Evolutionary conservation across 129 eudicot genomes (phyloP).

Genomic region (Escallonia herrerae): DNA sequence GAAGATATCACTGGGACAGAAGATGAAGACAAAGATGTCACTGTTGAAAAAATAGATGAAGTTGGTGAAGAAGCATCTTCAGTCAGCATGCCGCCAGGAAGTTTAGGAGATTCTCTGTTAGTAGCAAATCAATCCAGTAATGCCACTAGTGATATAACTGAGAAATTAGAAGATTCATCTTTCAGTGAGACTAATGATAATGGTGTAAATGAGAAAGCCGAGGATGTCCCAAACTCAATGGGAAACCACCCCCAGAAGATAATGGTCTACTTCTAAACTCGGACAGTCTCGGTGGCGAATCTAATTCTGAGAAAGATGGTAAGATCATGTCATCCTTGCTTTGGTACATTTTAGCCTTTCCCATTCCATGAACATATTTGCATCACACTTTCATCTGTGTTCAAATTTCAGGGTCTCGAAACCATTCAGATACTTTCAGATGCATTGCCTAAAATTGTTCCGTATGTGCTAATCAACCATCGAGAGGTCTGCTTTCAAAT

Average conservation of each 20-base stretch:
- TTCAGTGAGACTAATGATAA: conserved; percentile 27
- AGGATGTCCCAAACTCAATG: conserved; percentile 24
- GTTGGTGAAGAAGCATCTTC: conserved; percentile 27
- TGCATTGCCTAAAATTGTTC: conserved; percentile 94
- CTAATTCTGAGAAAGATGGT: conserved; percentile 52
- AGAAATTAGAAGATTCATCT: conserved; percentile 25
- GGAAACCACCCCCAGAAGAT: conserved; percentile 24
- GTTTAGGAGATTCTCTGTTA: conserved; percentile 19
- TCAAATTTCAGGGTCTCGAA: conserved; percentile 62
- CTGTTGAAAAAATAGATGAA: conserved; percentile 9
- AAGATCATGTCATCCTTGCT: conserved; percentile 21
- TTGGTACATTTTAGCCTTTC: neutral
- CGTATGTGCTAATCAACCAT: conserved; percentile 91
- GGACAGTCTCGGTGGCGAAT: conserved; percentile 30
- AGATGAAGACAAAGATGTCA: conserved; percentile 11
- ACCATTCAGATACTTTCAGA: conserved; percentile 92
- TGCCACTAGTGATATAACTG: conserved; percentile 16
- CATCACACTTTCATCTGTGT: conserved; percentile 14
- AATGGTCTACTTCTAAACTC: conserved; percentile 31
- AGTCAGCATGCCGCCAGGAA: conserved; percentile 24
- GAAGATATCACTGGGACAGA: conserved; percentile 16
- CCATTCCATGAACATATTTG: neutral
- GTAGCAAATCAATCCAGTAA: conserved; percentile 21
- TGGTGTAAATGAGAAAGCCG: conserved; percentile 19
- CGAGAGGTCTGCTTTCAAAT: conserved; percentile 61